phyloP scores from a whole-genome alignment of 2,329 filamentous ascomycete genomes.

The Juglanconis oblonga region DNA sequence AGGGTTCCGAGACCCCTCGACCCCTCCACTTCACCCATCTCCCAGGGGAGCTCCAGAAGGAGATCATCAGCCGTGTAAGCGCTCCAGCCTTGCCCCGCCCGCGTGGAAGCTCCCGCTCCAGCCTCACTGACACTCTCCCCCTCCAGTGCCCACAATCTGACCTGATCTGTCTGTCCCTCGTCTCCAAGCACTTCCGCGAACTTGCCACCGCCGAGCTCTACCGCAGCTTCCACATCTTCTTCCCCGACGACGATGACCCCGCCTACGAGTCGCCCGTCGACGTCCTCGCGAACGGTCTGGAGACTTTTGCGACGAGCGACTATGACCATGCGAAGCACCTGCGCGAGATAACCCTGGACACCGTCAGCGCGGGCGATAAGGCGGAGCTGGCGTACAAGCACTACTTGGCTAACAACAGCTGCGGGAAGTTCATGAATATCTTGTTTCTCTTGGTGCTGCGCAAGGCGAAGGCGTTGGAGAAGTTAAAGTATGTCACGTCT shows the following conservation, averaged over 20 bases:
- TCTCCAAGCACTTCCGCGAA: slow-evolving; percentile 55
- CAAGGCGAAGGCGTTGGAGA: slow-evolving; percentile 52
- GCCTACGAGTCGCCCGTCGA: slow-evolving; percentile 53
- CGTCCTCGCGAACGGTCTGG: slow-evolving; percentile 54
- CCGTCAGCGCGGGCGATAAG: slow-evolving; percentile 48
- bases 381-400: slow-evolving; percentile 52
- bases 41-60: slow-evolving; percentile 46
- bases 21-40: slow-evolving; percentile 38
- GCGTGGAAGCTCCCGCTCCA: not conserved
- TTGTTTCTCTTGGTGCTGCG: slow-evolving; percentile 55
- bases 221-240: slow-evolving; percentile 57
- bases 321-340: slow-evolving; percentile 62
- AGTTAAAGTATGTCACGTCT: slow-evolving; percentile 46
- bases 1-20: slow-evolving; percentile 21
- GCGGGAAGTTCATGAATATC: slow-evolving; percentile 63
- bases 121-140: slow-evolving; percentile 15
- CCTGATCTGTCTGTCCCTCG: slow-evolving; percentile 56
- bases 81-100: not conserved
- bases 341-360: slow-evolving; percentile 54
- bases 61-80: slow-evolving; percentile 46
- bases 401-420: slow-evolving; percentile 53
- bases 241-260: slow-evolving; percentile 57
- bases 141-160: slow-evolving; percentile 49
- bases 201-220: slow-evolving; percentile 58
- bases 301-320: slow-evolving; percentile 61